These are phyloP conservation scores for Umbilicus rupestris DNA, from an alignment of 164 flowering plant genomes.

Conservation along the genomic window DNA sequence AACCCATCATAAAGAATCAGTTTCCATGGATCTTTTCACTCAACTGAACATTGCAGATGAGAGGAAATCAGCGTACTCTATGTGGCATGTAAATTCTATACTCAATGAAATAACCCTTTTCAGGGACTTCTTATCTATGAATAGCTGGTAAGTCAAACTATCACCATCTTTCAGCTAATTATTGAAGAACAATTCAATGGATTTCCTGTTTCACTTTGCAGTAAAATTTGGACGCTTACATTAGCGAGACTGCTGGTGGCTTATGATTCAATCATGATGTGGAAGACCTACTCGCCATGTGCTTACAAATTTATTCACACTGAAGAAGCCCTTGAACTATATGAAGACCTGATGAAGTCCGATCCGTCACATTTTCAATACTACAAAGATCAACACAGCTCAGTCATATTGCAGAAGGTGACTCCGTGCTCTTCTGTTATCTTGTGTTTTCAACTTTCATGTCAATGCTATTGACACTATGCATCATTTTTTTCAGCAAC, in stretches of 20 bases:
- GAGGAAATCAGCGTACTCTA: constrained; percentile 20
- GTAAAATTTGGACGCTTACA: constrained; percentile 91
- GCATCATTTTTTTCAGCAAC: neutral
- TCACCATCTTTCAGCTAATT: neutral
- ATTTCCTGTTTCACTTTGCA: constrained; percentile 17
- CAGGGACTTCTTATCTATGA: constrained; percentile 45
- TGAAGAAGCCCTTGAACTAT: constrained; percentile 59
- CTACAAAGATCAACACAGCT: constrained; percentile 67
- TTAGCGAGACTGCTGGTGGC: constrained; percentile 73
- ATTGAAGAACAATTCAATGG: neutral
- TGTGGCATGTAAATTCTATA: constrained; percentile 35
- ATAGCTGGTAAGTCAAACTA: constrained; percentile 35
- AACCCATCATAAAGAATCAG: constrained; percentile 19
- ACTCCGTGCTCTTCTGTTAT: constrained; percentile 1
- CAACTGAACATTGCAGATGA: constrained; percentile 22
- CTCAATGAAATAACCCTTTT: constrained; percentile 47
- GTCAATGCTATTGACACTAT: neutral
- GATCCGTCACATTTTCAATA: constrained; percentile 60
- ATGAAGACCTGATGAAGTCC: constrained; percentile 45
- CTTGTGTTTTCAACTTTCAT: neutral
- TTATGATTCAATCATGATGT: constrained; percentile 33
- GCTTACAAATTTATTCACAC: constrained; percentile 23
- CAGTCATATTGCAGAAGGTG: constrained; percentile 59
- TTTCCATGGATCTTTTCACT: constrained; percentile 18
- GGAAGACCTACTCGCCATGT: constrained; percentile 13